Evolutionary conservation across 495 filamentous ascomycete species (phyloP), one percentile per base, ranked within the genome.

Genomic region (Pyrenula aspistea): DNA sequence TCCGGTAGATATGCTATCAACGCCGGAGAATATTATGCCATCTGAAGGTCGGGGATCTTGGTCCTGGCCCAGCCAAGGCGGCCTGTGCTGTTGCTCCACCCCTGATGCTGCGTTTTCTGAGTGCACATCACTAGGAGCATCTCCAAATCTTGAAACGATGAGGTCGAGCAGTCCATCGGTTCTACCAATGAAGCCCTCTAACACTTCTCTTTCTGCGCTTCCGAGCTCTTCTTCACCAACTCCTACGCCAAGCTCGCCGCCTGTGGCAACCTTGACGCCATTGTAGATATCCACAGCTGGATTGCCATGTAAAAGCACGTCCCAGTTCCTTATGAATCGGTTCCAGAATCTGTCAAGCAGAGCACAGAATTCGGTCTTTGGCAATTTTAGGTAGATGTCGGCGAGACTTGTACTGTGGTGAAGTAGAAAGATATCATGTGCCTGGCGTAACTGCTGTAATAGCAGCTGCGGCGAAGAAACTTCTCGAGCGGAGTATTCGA

Each of bases 181-280:
- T 67, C 67, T 72, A 19, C 68, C 57, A 10, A 88, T 81, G 62
- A 95, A 83, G 19, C 87, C 89, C 66, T 95, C 93, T 1, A 99
- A 74, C 0, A 96, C 92, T 62, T 91, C 90, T 62, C 91, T 73
- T 71, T 95, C 91, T 12, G 89, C 89, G 61, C 89, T 95, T 1
- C 91, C 91, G 73, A 91, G 83, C 57, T 95, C 88, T 70, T 96
- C 91, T 64, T 95, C 91, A 25, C 91, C 93, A 12, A 96, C 91
- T 0, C 94, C 94, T 15, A 95, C 80, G 19, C 93, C 94, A 22
- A 96, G 82, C 70, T 95, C 90, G 3, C 92, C 93, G 42, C 89
- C 88, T 23, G 86, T 88, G 15, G 93, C 89, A 49, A 97, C 81
- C 68, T 96, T 96, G 59, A 96, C 81, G 1, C 88, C 89, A 22